Base-by-base conservation (phyloP, 495 filamentous ascomycete species). In the Cetradonia linearis region DNA sequence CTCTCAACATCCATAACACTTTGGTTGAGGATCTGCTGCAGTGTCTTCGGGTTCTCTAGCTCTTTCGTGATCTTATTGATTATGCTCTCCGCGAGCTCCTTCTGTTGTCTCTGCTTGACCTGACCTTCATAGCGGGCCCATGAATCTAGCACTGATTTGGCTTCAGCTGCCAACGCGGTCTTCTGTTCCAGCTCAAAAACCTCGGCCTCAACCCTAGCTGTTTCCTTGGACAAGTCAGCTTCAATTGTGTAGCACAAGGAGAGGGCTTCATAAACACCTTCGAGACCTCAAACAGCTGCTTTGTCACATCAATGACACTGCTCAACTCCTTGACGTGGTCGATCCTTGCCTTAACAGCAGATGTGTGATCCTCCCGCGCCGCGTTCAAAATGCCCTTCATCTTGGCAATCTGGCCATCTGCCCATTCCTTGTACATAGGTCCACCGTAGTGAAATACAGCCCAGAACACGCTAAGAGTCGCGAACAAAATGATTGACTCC, bases 101-200 rank as follows among this genome's bases (percentile, higher is more conserved):
- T 85, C 82, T 99, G 93, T 79, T 97, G 89, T 70, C 93, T 83
- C 77, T 91, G 86, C 87, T 96, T 99, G 69, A 97, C 91, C 79
- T 97, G 93, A 61, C 86, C 80, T 80, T 99, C 93, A 74, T 99
- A 99, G 68, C 93, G 84, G 60, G 96, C 91, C 93, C 94, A 97
- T 55, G 91, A 96, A 72, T 99, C 93, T 58, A 99, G 84, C 38
- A 96, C 92, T 54, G 80, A 68, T 84, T 96, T 97, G 64, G 92
- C 94, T 81, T 99, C 94, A 58, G 81, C 74, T 31, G 88, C 90
- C 58, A 96, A 78, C 56, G 88, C 85, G 56, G 91, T 95, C 73
- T 81, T 86, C 78, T 99, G 93, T 81, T 97, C 89, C 64, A 99
- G 84, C 80, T 97, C 91, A 73, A 86, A 99, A 53, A 89, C 89